These are phyloP conservation scores for Talaromyces sp. DNA, from an alignment of 2,329 filamentous ascomycete genomes.

Conservation along the genomic window DNA sequence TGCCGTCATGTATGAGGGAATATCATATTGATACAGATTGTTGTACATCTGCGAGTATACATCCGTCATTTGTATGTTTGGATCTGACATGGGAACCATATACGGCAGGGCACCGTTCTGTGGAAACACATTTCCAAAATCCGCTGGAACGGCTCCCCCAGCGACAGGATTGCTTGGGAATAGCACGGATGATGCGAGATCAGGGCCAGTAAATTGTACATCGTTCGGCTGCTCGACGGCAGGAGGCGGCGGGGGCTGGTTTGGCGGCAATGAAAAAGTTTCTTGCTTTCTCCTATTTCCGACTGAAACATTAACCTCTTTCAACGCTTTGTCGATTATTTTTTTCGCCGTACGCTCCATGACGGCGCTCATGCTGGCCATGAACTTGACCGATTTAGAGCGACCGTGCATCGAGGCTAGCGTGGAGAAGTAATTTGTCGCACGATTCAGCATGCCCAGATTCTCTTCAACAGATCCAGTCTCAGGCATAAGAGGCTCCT, in stretches of 20 bases:
- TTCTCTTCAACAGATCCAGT: slow-evolving; percentile 64
- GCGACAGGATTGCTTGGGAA: slow-evolving; percentile 1
- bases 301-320: slow-evolving; percentile 48
- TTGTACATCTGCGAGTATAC: slow-evolving; percentile 12
- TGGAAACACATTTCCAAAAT: background rate
- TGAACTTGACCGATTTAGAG: slow-evolving; percentile 80
- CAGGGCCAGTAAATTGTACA: background rate
- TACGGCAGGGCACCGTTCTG: slow-evolving; percentile 5
- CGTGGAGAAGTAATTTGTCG: slow-evolving; percentile 83
- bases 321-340: slow-evolving; percentile 83
- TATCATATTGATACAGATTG: slow-evolving; percentile 10
- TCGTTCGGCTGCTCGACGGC: background rate
- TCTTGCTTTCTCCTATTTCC: background rate
- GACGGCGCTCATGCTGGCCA: slow-evolving; percentile 83
- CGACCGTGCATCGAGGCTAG: slow-evolving; percentile 73
- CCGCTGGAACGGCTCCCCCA: background rate
- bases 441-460: slow-evolving; percentile 77
- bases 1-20: slow-evolving; percentile 9
- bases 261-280: background rate
- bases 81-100: slow-evolving; percentile 7
- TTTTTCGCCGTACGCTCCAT: slow-evolving; percentile 87
- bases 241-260: background rate
- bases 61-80: slow-evolving; percentile 3
- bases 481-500: slow-evolving; percentile 78
- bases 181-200: background rate